Evolutionary conservation across 2,329 filamentous ascomycete genomes (phyloP).

Genomic region (Pyrenophora teres): DNA sequence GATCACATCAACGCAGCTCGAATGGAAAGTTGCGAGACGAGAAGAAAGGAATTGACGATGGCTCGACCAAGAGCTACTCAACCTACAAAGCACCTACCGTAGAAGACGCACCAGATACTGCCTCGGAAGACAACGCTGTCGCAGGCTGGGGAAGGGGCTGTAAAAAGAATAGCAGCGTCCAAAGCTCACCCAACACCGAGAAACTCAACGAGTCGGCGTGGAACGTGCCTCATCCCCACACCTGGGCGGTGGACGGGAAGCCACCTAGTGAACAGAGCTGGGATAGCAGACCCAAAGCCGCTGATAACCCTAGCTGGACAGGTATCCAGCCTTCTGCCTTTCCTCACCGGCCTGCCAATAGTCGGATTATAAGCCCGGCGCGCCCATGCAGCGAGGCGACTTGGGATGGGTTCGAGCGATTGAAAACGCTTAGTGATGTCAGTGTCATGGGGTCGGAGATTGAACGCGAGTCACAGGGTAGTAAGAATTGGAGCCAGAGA

Average conservation of each 20-base stretch:
- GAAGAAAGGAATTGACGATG: constrained; percentile 3
- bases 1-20: not conserved
- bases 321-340: not conserved
- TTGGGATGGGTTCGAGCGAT: constrained; percentile 30
- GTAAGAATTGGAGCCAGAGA: constrained; percentile 2
- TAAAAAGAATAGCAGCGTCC: constrained; percentile 1
- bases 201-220: not conserved
- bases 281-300: not conserved
- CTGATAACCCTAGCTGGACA: constrained; percentile 5
- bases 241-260: not conserved
- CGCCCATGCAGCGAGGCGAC: constrained; percentile 2
- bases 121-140: constrained; percentile 7
- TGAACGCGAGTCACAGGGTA: constrained; percentile 10
- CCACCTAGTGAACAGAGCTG: not conserved
- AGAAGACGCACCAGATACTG: constrained; percentile 21
- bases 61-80: constrained; percentile 16
- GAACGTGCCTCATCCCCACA: constrained; percentile 5
- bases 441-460: constrained; percentile 20
- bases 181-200: not conserved
- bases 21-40: not conserved
- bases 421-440: constrained; percentile 25
- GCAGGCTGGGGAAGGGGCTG: not conserved
- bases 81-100: constrained; percentile 32
- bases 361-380: not conserved
- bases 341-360: not conserved